A percentile compares a stretch with the other conserved stretches of the same genome.
These are phyloP conservation scores for Chiua sp. DNA, from an alignment of 1,284 basidiomycete species.

Conservation along the genomic window DNA sequence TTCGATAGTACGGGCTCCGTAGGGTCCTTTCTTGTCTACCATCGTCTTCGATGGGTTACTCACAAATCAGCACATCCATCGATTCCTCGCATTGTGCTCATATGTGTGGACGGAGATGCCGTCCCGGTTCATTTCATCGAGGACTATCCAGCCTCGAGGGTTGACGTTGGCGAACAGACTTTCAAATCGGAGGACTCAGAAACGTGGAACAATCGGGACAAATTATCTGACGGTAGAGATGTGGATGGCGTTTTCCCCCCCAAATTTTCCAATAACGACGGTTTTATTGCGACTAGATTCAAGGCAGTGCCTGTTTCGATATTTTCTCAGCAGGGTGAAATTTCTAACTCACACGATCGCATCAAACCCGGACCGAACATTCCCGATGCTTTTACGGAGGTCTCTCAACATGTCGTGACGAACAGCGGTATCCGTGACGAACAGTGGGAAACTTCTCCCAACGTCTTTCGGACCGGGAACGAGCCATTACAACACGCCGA, in stretches of 20 bases:
- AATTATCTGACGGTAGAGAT: not conserved
- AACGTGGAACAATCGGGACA: not conserved
- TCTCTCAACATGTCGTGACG: not conserved
- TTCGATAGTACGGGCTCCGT: not conserved
- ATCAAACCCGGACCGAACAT: not conserved
- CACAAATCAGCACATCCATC: not conserved
- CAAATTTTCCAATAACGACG: not conserved
- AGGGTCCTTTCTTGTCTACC: not conserved
- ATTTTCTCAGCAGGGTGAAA: not conserved
- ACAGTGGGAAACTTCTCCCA: not conserved
- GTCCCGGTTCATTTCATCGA: slow-evolving; percentile 13
- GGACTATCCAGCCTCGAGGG: slow-evolving; percentile 2
- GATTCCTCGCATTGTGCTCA: slow-evolving; percentile 24
- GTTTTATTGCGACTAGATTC: not conserved
- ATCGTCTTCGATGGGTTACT: not conserved
- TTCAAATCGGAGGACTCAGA: not conserved
- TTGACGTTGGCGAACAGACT: not conserved
- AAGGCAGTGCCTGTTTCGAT: not conserved
- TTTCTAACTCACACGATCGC: not conserved
- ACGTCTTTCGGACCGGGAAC: not conserved
- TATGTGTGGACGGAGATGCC: slow-evolving; percentile 16
- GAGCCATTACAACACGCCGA: not conserved
- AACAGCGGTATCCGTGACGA: no score
- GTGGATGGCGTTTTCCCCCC: not conserved
- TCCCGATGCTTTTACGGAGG: not conserved